A percentile compares a stretch with the other conserved stretches of the same genome.
These are phyloP conservation scores for Arthrobotrys iridis DNA, from an alignment of 2,329 filamentous ascomycete genomes.

Conservation along the genomic window DNA sequence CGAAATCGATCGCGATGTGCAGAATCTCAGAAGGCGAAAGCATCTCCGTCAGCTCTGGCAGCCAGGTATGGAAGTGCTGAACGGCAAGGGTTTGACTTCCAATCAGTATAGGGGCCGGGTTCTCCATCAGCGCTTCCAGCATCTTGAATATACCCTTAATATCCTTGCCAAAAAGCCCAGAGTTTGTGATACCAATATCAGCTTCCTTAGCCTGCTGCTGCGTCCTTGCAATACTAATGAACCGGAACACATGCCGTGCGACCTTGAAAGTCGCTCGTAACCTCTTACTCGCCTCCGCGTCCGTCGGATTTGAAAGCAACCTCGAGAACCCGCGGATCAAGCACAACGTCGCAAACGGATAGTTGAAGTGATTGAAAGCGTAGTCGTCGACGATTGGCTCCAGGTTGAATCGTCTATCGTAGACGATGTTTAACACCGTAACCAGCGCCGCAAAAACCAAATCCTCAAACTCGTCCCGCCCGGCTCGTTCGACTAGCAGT, in stretches of 20 bases:
- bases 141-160: constrained; percentile 88
- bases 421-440: constrained; percentile 88
- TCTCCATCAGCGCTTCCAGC: constrained; percentile 88
- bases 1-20: constrained; percentile 89
- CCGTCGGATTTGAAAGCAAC: constrained; percentile 81
- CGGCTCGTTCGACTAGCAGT: constrained; percentile 88
- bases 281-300: constrained; percentile 82
- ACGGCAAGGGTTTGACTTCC: constrained; percentile 95
- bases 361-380: constrained; percentile 87
- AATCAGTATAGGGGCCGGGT: constrained; percentile 82
- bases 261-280: constrained; percentile 94
- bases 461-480: constrained; percentile 91
- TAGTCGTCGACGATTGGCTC: constrained; percentile 91
- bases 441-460: constrained; percentile 90
- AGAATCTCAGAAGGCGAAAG: constrained; percentile 85
- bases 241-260: constrained; percentile 88
- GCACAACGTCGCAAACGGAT: constrained; percentile 89
- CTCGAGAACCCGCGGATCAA: constrained; percentile 86
- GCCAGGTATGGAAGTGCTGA: constrained; percentile 95
- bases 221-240: constrained; percentile 87
- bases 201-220: constrained; percentile 90
- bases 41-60: constrained; percentile 85
- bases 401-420: constrained; percentile 92
- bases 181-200: constrained; percentile 77
- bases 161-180: constrained; percentile 77